Evolutionary conservation across 306 rosid species (phyloP), one percentile per base, ranked within the genome.

Genomic region (Arachis stenosperma): DNA sequence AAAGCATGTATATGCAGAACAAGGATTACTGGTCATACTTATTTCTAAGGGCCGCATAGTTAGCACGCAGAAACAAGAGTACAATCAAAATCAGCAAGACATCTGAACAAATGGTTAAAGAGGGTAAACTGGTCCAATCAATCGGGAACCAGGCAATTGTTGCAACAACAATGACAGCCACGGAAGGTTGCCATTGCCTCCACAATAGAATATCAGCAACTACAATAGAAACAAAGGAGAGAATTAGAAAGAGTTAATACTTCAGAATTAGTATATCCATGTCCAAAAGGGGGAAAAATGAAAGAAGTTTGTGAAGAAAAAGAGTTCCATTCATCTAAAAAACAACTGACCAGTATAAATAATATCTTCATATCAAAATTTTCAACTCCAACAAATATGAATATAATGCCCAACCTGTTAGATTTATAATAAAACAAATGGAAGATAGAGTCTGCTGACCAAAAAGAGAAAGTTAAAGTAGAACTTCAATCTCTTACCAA

Each of bases 51-150:
- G 81, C 81, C 44, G 91, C 92, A 65, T 73, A 94, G 86, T 94
- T 94, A 70, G 94, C 89, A 65, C 62, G 78, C 61, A 94, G 81
- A 84, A 91, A 94, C 73, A 82, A 71, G 27, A 88, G 64, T 68
- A 88, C 82, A 6, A 94, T 82, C 87, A 89, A 86, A 73, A 89
- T 82, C 91, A 94, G 87, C 88, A 94, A 85, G 71, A 94, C 90
- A 71, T 94, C 98, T 14, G 98, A 89, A 84, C 97, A 88, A 73
- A 88, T 78, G 44, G 96, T 79, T 85, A 94, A 78, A 77, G 83
- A 86, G 11, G 97, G 88, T 67, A 94, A 83, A 56, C 71, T 82
- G 0, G 96, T 85, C 78, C 81, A 79, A 85, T 91, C 95, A 13
- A 89, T 63, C 1, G 91, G 69, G 69, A 91, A 41, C 97, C 97